A percentile compares a stretch with the other conserved stretches of the same genome.
Evolutionary conservation across 805 yeast genomes (phyloP).

Genomic region (Tetrapisispora namnaoensis): DNA sequence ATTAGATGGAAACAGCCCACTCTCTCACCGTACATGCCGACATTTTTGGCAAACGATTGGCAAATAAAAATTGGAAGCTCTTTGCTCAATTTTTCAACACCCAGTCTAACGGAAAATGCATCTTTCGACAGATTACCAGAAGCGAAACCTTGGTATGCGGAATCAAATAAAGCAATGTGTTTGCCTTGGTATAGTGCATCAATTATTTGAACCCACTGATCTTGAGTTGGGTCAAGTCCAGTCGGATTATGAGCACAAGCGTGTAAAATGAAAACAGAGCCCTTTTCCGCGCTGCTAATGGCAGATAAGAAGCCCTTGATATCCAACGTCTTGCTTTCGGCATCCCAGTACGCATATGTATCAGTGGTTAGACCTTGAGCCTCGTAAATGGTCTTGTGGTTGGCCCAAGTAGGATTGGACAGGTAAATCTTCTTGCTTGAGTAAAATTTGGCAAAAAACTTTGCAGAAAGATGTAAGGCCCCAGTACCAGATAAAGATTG

Average conservation of each 20-base stretch:
- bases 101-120: conserved; percentile 64
- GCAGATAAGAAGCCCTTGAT: conserved; percentile 55
- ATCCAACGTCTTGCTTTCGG: conserved; percentile 57
- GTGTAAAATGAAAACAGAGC: conserved; percentile 76
- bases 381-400: conserved; percentile 78
- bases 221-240: conserved; percentile 82
- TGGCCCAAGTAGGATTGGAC: conserved; percentile 96
- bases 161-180: conserved; percentile 81
- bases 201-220: conserved; percentile 69
- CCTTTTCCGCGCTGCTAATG: conserved; percentile 57
- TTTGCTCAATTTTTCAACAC: conserved; percentile 38
- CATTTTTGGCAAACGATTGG: conserved; percentile 94
- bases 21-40: conserved; percentile 96
- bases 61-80: conserved; percentile 62
- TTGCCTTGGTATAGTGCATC: conserved; percentile 47
- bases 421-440: conserved; percentile 44
- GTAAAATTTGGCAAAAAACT: conserved; percentile 27
- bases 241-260: conserved; percentile 98
- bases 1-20: conserved; percentile 85
- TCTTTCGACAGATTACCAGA: conserved; percentile 77
- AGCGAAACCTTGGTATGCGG: conserved; percentile 97
- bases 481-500: conserved; percentile 97
- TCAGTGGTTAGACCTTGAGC: conserved; percentile 57
- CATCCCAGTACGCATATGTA: conserved; percentile 81
- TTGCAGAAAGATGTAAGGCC: conserved; percentile 83